These are phyloP conservation scores for Glebionis coronaria DNA, from an alignment of 129 eudicot species.

Conservation along the genomic window DNA sequence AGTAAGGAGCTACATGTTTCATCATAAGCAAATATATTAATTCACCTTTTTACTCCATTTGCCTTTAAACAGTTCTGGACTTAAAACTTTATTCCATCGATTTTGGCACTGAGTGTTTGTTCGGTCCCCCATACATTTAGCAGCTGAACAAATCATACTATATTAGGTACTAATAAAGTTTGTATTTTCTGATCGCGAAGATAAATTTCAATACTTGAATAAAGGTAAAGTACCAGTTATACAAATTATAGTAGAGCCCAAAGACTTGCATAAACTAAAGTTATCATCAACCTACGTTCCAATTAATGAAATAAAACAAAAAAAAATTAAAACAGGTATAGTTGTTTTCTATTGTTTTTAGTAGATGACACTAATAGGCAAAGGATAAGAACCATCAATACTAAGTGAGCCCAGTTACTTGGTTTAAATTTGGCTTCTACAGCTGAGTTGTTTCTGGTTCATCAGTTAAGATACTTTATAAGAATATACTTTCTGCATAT, in stretches of 20 bases:
- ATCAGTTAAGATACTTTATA: not conserved
- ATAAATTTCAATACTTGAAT: not conserved
- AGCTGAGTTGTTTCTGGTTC: not conserved
- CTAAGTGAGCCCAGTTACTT: not conserved
- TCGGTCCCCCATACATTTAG: constrained; percentile 77
- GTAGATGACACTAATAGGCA: too few species aligned
- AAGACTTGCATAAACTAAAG: too few species aligned
- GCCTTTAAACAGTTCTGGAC: constrained; percentile 93
- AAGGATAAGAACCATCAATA: too few species aligned
- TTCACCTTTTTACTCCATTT: constrained; percentile 92
- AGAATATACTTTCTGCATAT: too few species aligned
- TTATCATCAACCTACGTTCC: too few species aligned
- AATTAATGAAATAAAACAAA: too few species aligned
- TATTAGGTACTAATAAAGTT: constrained; percentile 1
- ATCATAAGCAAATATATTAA: constrained; percentile 1
- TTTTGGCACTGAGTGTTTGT: constrained; percentile 86
- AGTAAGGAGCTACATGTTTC: not conserved
- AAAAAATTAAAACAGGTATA: too few species aligned
- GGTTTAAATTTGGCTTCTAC: not conserved
- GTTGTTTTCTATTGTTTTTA: too few species aligned
- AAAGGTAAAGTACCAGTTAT: not conserved
- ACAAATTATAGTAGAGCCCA: not conserved
- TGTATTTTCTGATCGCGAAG: not conserved
- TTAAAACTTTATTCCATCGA: constrained; percentile 90
- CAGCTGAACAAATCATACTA: constrained; percentile 51